These are phyloP conservation scores for Penicillium sp. DNA, from an alignment of 2,329 filamentous ascomycete species.

Conservation along the genomic window DNA sequence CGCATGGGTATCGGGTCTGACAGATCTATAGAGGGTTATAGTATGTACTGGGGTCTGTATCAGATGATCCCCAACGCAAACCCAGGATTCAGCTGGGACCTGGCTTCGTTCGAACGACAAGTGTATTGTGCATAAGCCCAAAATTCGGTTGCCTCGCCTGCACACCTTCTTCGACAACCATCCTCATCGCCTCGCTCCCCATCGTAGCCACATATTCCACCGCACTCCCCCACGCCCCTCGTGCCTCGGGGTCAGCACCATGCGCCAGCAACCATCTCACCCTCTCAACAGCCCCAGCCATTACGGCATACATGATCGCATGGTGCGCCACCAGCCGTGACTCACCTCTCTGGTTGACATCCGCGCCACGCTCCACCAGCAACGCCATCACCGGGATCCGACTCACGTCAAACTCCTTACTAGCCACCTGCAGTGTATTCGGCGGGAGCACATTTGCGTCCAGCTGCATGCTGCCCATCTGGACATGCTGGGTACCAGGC, in stretches of 20 bases:
- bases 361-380: constrained; percentile 24
- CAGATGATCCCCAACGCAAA: no score
- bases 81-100: no score
- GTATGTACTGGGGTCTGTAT: no score
- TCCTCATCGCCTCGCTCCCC: constrained; percentile 11
- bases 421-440: constrained; percentile 3
- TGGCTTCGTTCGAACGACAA: constrained; percentile 9
- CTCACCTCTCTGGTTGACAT: constrained; percentile 25
- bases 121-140: not conserved
- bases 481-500: constrained; percentile 3
- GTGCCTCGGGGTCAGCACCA: constrained; percentile 15
- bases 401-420: constrained; percentile 20
- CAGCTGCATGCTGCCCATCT: no score
- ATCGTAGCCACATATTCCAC: constrained; percentile 14
- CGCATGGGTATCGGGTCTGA: not conserved
- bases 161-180: constrained; percentile 7
- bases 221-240: constrained; percentile 16
- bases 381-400: constrained; percentile 28
- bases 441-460: not conserved
- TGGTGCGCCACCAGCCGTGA: constrained; percentile 18
- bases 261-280: constrained; percentile 17
- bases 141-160: not conserved
- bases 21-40: not conserved
- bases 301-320: constrained; percentile 24
- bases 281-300: constrained; percentile 17